Conservation (phyloP, 345 rosid genomes). For the Camelina neglecta region DNA sequence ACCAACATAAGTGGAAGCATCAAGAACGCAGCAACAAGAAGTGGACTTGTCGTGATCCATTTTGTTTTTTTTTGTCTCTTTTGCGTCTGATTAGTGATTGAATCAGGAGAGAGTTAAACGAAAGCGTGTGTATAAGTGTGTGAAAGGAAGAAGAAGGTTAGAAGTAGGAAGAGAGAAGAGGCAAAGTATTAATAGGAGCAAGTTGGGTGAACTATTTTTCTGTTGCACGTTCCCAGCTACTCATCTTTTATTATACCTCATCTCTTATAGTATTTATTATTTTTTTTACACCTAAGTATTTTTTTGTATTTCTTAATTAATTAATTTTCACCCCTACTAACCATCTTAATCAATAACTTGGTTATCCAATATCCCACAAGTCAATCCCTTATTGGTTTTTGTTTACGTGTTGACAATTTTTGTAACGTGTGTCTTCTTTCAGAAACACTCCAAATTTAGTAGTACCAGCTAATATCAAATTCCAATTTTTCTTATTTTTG, state of each 20-base stretch:
- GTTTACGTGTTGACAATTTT: slow-evolving; percentile 30
- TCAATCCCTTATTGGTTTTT: slow-evolving; percentile 31
- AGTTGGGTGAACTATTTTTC: slow-evolving; percentile 78
- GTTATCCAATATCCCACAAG: slow-evolving; percentile 43
- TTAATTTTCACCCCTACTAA: not conserved
- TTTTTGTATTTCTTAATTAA: slow-evolving; percentile 9
- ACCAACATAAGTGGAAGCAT: slow-evolving; percentile 86
- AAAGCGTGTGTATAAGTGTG: slow-evolving; percentile 30
- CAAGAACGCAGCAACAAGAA: slow-evolving; percentile 72
- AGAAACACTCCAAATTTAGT: slow-evolving; percentile 23
- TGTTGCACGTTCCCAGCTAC: slow-evolving; percentile 70
- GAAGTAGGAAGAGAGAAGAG: slow-evolving; percentile 37
- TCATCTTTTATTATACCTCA: slow-evolving; percentile 41
- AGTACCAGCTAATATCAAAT: slow-evolving; percentile 25
- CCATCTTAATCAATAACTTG: slow-evolving; percentile 34
- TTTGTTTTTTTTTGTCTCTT: not conserved
- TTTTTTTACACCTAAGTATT: not conserved
- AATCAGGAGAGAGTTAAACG: not conserved
- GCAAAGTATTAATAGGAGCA: slow-evolving; percentile 46
- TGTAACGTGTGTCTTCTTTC: slow-evolving; percentile 23
- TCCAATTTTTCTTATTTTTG: not conserved
- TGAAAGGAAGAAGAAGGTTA: slow-evolving; percentile 41
- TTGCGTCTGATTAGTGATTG: not conserved
- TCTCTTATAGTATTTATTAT: slow-evolving; percentile 15
- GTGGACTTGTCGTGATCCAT: slow-evolving; percentile 53